phyloP scores from a whole-genome alignment of 176 grass and related monocot genomes.

The Hyparrhenia diplandra region DNA sequence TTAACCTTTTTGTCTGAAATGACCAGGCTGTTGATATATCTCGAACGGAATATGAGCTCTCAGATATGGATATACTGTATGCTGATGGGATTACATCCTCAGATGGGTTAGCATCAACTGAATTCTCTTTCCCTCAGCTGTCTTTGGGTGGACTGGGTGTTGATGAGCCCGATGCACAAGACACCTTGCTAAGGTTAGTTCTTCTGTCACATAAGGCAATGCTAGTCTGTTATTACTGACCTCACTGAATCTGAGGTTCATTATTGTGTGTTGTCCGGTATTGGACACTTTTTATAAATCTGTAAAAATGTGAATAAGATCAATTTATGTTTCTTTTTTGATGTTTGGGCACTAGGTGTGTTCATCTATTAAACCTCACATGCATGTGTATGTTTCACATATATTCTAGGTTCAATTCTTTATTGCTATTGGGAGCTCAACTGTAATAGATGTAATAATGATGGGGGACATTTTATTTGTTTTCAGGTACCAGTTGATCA shows the following conservation, averaged over 20 bases:
- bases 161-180: constrained; percentile 69
- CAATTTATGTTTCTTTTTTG: neutral
- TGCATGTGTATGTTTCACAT: neutral
- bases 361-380: neutral
- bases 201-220: neutral
- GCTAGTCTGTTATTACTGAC: constrained; percentile 2
- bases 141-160: constrained; percentile 41
- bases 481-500: constrained; percentile 82
- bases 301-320: neutral
- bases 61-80: constrained; percentile 73
- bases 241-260: neutral
- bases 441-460: neutral
- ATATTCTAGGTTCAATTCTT: neutral
- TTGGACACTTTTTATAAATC: neutral
- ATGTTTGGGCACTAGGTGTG: neutral
- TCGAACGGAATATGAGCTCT: constrained; percentile 81
- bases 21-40: constrained; percentile 83
- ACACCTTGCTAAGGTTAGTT: constrained; percentile 67
- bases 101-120: constrained; percentile 65
- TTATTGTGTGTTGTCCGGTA: neutral
- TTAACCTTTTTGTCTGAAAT: constrained; percentile 28
- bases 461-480: neutral
- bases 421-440: neutral
- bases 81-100: constrained; percentile 80
- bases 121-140: constrained; percentile 58